Percentiles rank a stretch among this genome's conserved stretches.
Evolutionary conservation across 1,284 basidiomycete species (phyloP).

Genomic region (Ustilago tritici): DNA sequence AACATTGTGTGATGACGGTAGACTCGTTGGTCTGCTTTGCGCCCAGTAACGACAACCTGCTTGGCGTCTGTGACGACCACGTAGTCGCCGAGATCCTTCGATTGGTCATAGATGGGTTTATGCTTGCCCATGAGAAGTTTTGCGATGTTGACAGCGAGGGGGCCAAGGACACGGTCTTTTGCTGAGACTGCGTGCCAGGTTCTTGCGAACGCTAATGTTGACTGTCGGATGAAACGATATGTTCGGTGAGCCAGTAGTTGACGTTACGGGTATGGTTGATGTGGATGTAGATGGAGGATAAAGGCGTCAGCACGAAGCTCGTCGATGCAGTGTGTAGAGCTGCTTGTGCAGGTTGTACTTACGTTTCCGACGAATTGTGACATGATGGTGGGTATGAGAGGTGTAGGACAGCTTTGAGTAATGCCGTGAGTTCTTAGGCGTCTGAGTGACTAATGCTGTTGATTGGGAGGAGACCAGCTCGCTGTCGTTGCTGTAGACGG

Average conservation of each 20-base stretch:
- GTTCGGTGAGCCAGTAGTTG: background rate
- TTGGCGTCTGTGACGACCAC: constrained; percentile 93
- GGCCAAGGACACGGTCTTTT: constrained; percentile 87
- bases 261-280: background rate
- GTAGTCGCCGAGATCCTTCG: constrained; percentile 79
- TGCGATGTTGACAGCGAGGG: constrained; percentile 92
- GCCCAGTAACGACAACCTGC: constrained; percentile 87
- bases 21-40: constrained; percentile 86
- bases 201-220: constrained; percentile 88
- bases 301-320: background rate
- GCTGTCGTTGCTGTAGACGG: constrained; percentile 2
- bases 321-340: background rate
- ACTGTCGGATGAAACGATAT: constrained; percentile 73
- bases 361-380: constrained; percentile 54
- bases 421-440: background rate
- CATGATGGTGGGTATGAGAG: constrained; percentile 16
- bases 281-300: background rate
- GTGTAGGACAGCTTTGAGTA: background rate
- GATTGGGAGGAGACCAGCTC: background rate
- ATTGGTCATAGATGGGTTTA: constrained; percentile 95
- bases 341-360: constrained; percentile 5
- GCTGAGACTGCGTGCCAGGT: constrained; percentile 97
- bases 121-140: constrained; percentile 98
- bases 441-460: background rate
- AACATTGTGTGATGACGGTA: constrained; percentile 93